A percentile compares a stretch with the other conserved stretches of the same genome.
Evolutionary conservation across 129 eudicot genomes (phyloP).

Genomic region (Silybum marianum): DNA sequence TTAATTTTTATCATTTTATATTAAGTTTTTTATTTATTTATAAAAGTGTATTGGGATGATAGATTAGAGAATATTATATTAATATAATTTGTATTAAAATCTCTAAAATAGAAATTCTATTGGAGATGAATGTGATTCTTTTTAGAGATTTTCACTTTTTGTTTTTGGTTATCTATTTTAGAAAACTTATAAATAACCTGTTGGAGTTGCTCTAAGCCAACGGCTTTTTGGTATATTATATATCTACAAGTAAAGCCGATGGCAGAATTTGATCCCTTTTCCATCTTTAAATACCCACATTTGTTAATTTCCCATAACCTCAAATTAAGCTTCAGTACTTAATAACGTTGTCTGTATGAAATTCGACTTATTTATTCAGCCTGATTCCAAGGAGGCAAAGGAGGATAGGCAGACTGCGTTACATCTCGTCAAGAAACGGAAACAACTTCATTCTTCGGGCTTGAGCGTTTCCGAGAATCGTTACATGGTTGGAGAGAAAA

Average conservation of each 20-base stretch:
- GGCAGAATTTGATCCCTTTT: neutral
- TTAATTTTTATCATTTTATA: too few relatives aligned
- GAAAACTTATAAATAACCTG: too few relatives aligned
- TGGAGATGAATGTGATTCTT: too few relatives aligned
- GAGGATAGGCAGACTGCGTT: slow-evolving; percentile 66
- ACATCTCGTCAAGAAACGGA: slow-evolving; percentile 64
- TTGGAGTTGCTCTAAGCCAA: too few relatives aligned
- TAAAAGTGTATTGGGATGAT: too few relatives aligned
- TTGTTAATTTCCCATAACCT: neutral
- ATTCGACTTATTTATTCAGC: slow-evolving; percentile 38
- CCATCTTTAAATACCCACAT: neutral
- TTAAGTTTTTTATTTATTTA: too few relatives aligned
- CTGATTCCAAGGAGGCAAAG: slow-evolving; percentile 60
- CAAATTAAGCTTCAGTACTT: neutral
- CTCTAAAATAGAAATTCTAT: too few relatives aligned
- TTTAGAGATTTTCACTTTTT: too few relatives aligned
- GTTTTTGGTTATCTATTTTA: too few relatives aligned
- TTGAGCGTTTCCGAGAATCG: slow-evolving; percentile 37
- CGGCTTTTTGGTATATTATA: too few relatives aligned
- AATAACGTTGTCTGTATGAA: neutral
- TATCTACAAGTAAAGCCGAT: neutral
- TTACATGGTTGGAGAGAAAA: slow-evolving; percentile 45
- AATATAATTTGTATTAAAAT: too few relatives aligned
- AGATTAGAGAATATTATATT: too few relatives aligned
- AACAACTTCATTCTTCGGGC: slow-evolving; percentile 61